These are phyloP conservation scores for Calonectria hongkongensis DNA, from an alignment of 2,329 filamentous ascomycete genomes.

Conservation along the genomic window DNA sequence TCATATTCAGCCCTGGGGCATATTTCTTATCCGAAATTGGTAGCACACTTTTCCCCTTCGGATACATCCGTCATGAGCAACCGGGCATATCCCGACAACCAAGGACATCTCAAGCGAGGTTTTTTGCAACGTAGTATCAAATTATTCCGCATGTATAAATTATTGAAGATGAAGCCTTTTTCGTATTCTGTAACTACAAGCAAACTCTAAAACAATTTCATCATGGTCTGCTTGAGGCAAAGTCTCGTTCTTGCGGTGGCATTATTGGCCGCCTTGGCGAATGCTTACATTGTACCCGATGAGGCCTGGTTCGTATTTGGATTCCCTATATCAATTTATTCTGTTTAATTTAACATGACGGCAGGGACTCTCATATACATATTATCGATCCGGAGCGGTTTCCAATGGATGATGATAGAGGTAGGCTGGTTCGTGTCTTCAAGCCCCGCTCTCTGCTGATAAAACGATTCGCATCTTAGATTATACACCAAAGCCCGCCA, in stretches of 20 bases:
- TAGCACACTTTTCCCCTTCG: background rate
- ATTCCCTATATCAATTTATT: no score
- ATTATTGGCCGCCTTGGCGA: background rate
- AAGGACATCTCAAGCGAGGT: background rate
- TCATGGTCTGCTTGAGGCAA: background rate
- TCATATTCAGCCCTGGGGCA: no score
- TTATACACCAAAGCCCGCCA: slow-evolving; percentile 15
- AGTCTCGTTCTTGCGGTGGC: background rate
- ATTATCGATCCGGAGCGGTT: slow-evolving; percentile 17
- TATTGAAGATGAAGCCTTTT: background rate
- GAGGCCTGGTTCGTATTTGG: background rate
- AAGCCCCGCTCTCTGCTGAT: background rate
- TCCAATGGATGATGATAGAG: slow-evolving; percentile 6
- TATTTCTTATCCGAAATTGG: background rate
- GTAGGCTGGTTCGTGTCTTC: background rate
- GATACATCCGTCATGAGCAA: background rate
- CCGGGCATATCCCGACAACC: background rate
- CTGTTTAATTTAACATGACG: no score
- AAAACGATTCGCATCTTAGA: background rate
- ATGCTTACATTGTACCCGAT: background rate
- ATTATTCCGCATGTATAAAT: background rate
- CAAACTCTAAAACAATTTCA: no score
- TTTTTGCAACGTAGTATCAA: background rate
- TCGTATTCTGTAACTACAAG: background rate
- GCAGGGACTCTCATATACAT: slow-evolving; percentile 23